These are phyloP conservation scores for Borovskyia barvae DNA, from an alignment of 208 protist genomes.

Conservation along the genomic window DNA sequence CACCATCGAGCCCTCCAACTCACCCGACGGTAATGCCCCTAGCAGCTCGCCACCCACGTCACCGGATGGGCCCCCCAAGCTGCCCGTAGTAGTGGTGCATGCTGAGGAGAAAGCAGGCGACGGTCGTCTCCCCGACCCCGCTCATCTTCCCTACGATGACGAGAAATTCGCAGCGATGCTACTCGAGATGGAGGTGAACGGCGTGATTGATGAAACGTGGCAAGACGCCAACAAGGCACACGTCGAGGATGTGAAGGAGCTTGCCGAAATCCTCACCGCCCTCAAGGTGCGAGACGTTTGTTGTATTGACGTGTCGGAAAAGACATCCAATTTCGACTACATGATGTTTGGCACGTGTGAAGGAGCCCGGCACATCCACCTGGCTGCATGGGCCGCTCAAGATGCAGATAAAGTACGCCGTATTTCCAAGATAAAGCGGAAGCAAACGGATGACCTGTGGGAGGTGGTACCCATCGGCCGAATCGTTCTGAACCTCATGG, in stretches of 20 bases:
- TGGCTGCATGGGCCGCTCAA: slow-evolving; percentile 88
- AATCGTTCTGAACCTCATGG: slow-evolving; percentile 88
- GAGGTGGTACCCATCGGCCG: slow-evolving; percentile 86
- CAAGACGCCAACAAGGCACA: slow-evolving; percentile 71
- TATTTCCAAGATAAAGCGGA: slow-evolving; percentile 74
- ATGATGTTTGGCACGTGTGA: slow-evolving; percentile 89
- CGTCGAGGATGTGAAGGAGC: slow-evolving; percentile 80
- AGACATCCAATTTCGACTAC: slow-evolving; percentile 89
- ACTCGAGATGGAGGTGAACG: slow-evolving; percentile 90
- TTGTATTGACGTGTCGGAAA: slow-evolving; percentile 79
- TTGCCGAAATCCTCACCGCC: slow-evolving; percentile 56
- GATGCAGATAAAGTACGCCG: slow-evolving; percentile 74
- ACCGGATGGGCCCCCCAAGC: no score
- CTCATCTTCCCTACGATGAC: slow-evolving; percentile 81
- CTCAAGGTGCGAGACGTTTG: slow-evolving; percentile 85
- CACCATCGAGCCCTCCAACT: no score
- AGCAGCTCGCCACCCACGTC: no score
- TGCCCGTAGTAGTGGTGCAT: no score
- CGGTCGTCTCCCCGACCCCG: slow-evolving; percentile 12
- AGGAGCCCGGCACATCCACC: slow-evolving; percentile 83
- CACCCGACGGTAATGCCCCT: no score
- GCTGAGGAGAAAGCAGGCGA: neutral
- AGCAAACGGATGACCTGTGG: slow-evolving; percentile 81
- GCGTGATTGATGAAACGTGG: slow-evolving; percentile 84
- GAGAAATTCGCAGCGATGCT: slow-evolving; percentile 80